Percentiles rank a stretch among this genome's conserved stretches.
Conservation (phyloP, 768 basidiomycete genomes). For the Podaxis sp. region DNA sequence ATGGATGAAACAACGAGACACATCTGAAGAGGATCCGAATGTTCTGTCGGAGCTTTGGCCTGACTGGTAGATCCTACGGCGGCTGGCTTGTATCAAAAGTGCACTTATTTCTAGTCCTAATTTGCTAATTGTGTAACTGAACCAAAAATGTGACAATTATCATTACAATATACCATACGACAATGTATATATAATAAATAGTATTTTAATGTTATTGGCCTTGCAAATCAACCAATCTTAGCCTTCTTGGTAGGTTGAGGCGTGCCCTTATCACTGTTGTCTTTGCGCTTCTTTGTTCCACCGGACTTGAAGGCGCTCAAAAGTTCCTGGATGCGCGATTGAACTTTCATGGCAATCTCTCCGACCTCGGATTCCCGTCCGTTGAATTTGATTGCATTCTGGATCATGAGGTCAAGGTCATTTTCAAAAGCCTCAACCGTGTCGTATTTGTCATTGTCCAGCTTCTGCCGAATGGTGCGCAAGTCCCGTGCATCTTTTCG, state of each 20-base stretch:
- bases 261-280: conserved; percentile 58
- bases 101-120: neutral
- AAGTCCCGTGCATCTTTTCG: conserved; percentile 87
- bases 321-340: conserved; percentile 53
- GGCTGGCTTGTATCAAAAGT: neutral
- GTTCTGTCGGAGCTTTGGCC: conserved; percentile 59
- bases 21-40: conserved; percentile 70
- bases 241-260: conserved; percentile 69
- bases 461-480: conserved; percentile 72
- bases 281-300: conserved; percentile 70
- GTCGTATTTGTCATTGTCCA: conserved; percentile 83
- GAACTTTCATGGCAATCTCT: conserved; percentile 47
- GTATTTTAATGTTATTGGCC: conserved; percentile 4
- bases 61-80: conserved; percentile 48
- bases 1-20: conserved; percentile 86
- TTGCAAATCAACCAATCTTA: conserved; percentile 48
- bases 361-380: conserved; percentile 81
- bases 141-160: neutral
- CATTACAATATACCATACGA: conserved; percentile 1
- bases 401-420: conserved; percentile 84
- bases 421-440: conserved; percentile 76
- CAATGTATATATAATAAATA: conserved; percentile 4
- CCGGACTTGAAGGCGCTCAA: conserved; percentile 46
- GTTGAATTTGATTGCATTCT: conserved; percentile 90
- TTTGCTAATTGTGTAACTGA: neutral